phyloP scores from a whole-genome alignment of 2,329 filamentous ascomycete genomes.

The Celoporthe dispersa region DNA sequence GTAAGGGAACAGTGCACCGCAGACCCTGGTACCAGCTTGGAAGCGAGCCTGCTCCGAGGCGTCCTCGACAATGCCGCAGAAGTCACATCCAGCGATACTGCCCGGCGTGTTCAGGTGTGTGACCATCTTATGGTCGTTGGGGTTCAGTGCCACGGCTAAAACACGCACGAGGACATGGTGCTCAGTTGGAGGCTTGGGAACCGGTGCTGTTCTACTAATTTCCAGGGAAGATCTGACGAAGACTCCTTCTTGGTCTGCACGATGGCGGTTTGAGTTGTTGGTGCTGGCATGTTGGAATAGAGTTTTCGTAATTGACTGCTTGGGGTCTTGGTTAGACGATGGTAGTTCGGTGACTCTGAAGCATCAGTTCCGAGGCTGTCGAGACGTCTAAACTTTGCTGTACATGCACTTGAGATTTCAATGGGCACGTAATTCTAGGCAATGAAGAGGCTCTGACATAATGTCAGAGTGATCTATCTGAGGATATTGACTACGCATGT shows the following conservation, averaged over 20 bases:
- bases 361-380: no score
- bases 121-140: conserved; percentile 38
- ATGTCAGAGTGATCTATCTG: neutral
- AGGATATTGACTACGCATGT: neutral
- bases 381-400: no score
- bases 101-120: conserved; percentile 27
- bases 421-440: neutral
- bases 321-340: neutral
- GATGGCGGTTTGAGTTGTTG: neutral
- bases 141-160: conserved; percentile 38
- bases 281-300: neutral
- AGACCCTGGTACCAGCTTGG: conserved; percentile 30
- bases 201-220: neutral
- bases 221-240: neutral
- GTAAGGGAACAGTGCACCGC: conserved; percentile 29
- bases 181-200: neutral
- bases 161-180: conserved; percentile 15
- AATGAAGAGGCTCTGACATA: neutral
- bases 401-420: neutral
- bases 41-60: conserved; percentile 27
- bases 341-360: no score
- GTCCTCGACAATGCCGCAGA: conserved; percentile 35
- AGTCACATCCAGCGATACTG: conserved; percentile 36
- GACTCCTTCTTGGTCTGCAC: neutral
- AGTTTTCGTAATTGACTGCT: neutral